Percentiles rank a stretch among this genome's conserved stretches.
These are phyloP conservation scores for Tephrocybe sp. DNA, from an alignment of 768 basidiomycete species.

Conservation along the genomic window DNA sequence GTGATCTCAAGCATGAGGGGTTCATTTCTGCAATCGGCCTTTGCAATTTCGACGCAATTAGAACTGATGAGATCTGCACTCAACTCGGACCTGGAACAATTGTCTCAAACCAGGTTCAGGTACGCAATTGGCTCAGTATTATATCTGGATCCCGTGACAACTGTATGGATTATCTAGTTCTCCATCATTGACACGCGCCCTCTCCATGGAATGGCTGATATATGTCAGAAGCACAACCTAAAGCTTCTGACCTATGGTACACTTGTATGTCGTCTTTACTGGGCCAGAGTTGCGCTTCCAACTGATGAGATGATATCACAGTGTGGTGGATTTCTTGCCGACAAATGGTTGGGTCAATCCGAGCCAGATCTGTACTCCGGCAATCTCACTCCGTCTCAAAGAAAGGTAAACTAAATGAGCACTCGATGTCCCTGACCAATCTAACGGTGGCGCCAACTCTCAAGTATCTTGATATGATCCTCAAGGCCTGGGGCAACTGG, in stretches of 20 bases:
- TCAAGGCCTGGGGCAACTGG: conserved; percentile 81
- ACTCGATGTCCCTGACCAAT: conserved; percentile 2
- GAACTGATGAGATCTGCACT: conserved; percentile 80
- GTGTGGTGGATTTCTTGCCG: conserved; percentile 84
- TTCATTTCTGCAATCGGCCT: conserved; percentile 68
- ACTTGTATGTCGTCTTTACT: conserved; percentile 45
- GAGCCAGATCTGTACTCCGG: conserved; percentile 74
- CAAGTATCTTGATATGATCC: conserved; percentile 85
- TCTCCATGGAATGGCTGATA: conserved; percentile 73
- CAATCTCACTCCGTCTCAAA: conserved; percentile 75
- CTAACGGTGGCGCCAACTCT: conserved; percentile 5
- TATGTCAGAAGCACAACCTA: conserved; percentile 69
- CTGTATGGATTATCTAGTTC: conserved; percentile 48
- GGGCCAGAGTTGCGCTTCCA: neutral
- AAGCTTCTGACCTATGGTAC: conserved; percentile 85
- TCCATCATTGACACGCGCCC: conserved; percentile 81
- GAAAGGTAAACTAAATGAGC: conserved; percentile 53
- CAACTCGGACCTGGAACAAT: conserved; percentile 68
- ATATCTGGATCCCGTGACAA: neutral
- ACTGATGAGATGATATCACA: conserved; percentile 28
- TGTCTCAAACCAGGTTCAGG: conserved; percentile 85
- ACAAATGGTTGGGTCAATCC: conserved; percentile 66
- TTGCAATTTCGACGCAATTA: conserved; percentile 78
- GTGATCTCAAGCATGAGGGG: conserved; percentile 58
- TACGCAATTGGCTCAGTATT: conserved; percentile 25